Percentiles rank a stretch among this genome's conserved stretches.
phyloP scores from a whole-genome alignment of 2,329 filamentous ascomycete genomes.

The Fusarium graminum region DNA sequence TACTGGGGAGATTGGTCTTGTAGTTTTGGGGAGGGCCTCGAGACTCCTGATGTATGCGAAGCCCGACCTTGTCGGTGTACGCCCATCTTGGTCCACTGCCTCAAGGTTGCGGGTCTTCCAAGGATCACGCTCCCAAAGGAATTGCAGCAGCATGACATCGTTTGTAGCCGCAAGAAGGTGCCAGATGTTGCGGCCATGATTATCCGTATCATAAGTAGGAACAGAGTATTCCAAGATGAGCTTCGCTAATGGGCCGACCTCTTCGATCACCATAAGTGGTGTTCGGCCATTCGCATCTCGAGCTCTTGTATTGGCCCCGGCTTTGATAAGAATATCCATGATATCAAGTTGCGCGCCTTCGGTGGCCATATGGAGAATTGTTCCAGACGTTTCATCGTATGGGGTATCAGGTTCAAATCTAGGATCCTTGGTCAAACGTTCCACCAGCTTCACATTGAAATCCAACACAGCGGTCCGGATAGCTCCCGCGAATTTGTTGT shows the following conservation, averaged over 20 bases:
- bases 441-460: constrained; percentile 41
- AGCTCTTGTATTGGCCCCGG: constrained; percentile 48
- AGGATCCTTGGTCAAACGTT: constrained; percentile 49
- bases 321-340: constrained; percentile 48
- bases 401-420: constrained; percentile 51
- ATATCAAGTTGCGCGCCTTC: constrained; percentile 45
- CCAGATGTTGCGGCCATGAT: constrained; percentile 55
- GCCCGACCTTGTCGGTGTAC: constrained; percentile 53
- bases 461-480: constrained; percentile 48
- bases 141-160: constrained; percentile 49
- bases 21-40: not conserved
- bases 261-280: constrained; percentile 54
- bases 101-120: constrained; percentile 48
- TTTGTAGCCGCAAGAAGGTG: constrained; percentile 54
- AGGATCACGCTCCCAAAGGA: constrained; percentile 51
- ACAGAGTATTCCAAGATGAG: constrained; percentile 48
- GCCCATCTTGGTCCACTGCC: constrained; percentile 32
- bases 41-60: constrained; percentile 41
- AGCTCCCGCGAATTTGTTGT: constrained; percentile 40
- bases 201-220: constrained; percentile 50
- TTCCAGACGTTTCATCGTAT: constrained; percentile 38
- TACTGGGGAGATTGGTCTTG: not conserved
- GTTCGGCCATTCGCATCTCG: constrained; percentile 51
- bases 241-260: constrained; percentile 41
- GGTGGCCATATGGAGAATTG: constrained; percentile 52